Conservation (phyloP, 257 asterid genomes). For the Coffea canephora region DNA sequence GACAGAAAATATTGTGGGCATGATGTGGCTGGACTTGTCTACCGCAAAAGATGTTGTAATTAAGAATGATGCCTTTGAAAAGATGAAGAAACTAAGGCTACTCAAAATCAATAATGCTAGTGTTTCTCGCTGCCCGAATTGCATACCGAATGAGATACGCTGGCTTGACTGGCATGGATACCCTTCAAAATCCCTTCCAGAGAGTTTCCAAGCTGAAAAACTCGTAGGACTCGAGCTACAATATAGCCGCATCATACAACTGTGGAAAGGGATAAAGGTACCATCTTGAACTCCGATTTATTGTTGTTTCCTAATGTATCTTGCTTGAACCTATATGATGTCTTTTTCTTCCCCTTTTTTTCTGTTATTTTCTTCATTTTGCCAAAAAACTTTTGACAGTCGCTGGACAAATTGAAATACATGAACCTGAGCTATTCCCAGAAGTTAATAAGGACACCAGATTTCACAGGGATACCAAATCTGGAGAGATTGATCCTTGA, state of each 20-base stretch:
- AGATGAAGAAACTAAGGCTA: slow-evolving; percentile 12
- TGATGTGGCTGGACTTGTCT: slow-evolving; percentile 14
- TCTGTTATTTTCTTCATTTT: too few species aligned
- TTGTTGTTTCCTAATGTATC: not conserved
- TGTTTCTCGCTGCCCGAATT: slow-evolving; percentile 3
- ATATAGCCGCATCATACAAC: slow-evolving; percentile 1
- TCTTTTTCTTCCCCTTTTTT: too few species aligned
- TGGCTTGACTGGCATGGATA: slow-evolving; percentile 24
- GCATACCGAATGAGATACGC: slow-evolving; percentile 1
- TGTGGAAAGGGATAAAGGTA: slow-evolving; percentile 21
- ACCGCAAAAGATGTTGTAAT: not conserved
- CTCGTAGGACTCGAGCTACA: slow-evolving; percentile 16
- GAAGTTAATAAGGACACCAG: slow-evolving; percentile 11
- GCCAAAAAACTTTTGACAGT: not conserved
- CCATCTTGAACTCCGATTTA: too few species aligned
- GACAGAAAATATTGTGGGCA: slow-evolving; percentile 18
- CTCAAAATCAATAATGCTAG: slow-evolving; percentile 22
- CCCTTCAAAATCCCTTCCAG: slow-evolving; percentile 9
- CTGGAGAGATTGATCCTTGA: slow-evolving; percentile 18
- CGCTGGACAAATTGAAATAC: slow-evolving; percentile 17
- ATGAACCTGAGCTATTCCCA: slow-evolving; percentile 28
- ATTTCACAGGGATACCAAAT: slow-evolving; percentile 18
- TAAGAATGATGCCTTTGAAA: slow-evolving; percentile 13
- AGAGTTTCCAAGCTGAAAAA: slow-evolving; percentile 9
- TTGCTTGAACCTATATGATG: too few species aligned